Conservation (phyloP, 2,329 filamentous ascomycete species). For the Stagonosporopsis cucurbitacearum region DNA sequence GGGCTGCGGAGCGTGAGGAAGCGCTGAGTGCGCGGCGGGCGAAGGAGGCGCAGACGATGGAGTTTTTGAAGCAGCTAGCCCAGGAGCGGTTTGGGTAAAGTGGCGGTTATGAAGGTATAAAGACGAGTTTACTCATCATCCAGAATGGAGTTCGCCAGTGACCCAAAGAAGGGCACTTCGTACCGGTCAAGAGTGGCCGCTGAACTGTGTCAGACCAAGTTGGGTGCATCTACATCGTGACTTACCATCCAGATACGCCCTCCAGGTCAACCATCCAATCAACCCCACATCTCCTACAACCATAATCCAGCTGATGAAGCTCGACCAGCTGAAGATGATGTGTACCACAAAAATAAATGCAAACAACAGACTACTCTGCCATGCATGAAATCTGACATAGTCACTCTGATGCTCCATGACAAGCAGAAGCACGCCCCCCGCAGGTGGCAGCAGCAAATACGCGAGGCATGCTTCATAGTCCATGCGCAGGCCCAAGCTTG, state of each 20-base stretch:
- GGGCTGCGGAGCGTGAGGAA: conserved; percentile 80
- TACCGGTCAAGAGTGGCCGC: conserved; percentile 71
- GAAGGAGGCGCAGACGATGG: conserved; percentile 85
- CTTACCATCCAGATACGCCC: conserved; percentile 84
- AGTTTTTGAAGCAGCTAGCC: conserved; percentile 79
- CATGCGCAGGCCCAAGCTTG: conserved; percentile 82
- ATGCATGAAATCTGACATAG: conserved; percentile 96
- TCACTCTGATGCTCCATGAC: conserved; percentile 93
- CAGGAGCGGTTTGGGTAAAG: conserved; percentile 66
- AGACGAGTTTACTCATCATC: conserved; percentile 72
- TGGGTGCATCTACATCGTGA: neutral
- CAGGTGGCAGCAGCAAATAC: conserved; percentile 83
- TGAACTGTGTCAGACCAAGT: conserved; percentile 35
- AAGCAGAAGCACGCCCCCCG: conserved; percentile 83
- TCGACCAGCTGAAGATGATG: conserved; percentile 84
- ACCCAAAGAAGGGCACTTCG: conserved; percentile 86
- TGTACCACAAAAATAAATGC: conserved; percentile 74
- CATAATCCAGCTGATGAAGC: conserved; percentile 81
- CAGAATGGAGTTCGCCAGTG: conserved; percentile 83
- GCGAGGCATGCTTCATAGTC: conserved; percentile 91
- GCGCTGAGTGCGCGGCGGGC: conserved; percentile 70
- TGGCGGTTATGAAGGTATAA: neutral
- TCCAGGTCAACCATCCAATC: conserved; percentile 77
- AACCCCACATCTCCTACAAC: conserved; percentile 76
- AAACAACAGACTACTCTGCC: conserved; percentile 89